Evolutionary conservation across 1,284 basidiomycete genomes (phyloP), one percentile per base, ranked within the genome.

Genomic region (Cutaneotrichosporon dermatis): DNA sequence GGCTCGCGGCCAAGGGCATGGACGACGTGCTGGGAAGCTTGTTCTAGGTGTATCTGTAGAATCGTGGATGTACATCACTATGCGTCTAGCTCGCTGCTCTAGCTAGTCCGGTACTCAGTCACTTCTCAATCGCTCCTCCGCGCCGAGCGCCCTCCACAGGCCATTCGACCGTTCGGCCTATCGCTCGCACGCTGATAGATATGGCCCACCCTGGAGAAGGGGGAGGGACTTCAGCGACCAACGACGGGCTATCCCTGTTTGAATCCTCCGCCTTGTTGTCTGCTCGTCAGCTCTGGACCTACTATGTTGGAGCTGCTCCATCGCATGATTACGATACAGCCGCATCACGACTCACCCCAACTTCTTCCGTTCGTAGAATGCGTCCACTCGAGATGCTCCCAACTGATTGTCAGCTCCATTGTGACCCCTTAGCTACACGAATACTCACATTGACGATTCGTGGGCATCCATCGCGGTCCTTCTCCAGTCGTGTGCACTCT

Each of bases 401-500:
- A 76, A 66, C 72, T 74, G 55, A 33, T 6, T 15, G 52, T 64
- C 45, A 63, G 64, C 45, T 39, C 25, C 25, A 25, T 25, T 25
- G 25, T 25, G 3, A 3, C 25, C 25, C 25, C 3, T 25, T 25
- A 25, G 25, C 3, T 25, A 2, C 25, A 3, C 25, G 12, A 40
- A 2, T 4, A 69, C 72, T 66, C 60, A 74, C 71, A 64, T 99
- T 99, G 69, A 99, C 92, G 67, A 99, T 96, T 83, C 98, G 97
- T 1, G 94, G 94, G 80, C 96, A 99, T 0, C 96, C 96, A 74
- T 99, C 96, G 37, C 96, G 82, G 72, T 98, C 95, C 74, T 99
- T 99, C 77, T 99, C 96, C 57, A 99, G 80, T 55, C 92, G 82
- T 34, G 93, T 97, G 72, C 96, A 99, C 79, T 95, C 92, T 4